Evolutionary conservation across 2,329 filamentous ascomycete genomes (phyloP).

Genomic region (Ophiostoma himal-ulmi): DNA sequence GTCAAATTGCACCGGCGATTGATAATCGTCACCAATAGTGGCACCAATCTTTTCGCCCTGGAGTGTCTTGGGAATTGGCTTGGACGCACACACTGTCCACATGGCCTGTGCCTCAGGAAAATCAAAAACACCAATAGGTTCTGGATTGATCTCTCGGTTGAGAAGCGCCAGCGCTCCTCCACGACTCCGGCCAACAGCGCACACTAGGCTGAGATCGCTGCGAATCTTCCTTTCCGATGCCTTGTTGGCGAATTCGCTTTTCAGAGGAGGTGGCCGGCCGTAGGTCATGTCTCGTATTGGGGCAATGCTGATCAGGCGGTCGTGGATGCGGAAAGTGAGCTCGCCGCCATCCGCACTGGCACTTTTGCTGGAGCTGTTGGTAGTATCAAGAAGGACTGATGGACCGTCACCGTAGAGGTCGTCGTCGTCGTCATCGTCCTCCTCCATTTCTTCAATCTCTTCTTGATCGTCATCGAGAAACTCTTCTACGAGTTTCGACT

Average conservation of each 20-base stretch:
- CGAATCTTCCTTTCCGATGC: constrained; percentile 41
- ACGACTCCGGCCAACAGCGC: constrained; percentile 57
- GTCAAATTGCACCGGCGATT: constrained; percentile 59
- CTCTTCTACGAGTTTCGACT: constrained; percentile 49
- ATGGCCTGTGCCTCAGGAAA: constrained; percentile 68
- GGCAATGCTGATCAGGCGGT: constrained; percentile 69
- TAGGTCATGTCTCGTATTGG: constrained; percentile 71
- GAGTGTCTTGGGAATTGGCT: constrained; percentile 56
- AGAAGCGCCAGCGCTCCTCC: constrained; percentile 68
- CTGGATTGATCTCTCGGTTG: constrained; percentile 70
- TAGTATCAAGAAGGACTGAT: constrained; percentile 29
- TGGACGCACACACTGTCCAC: constrained; percentile 73
- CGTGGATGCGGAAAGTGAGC: constrained; percentile 69
- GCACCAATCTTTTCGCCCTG: constrained; percentile 46
- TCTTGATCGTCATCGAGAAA: constrained; percentile 33
- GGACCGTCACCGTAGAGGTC: constrained; percentile 57
- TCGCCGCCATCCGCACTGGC: constrained; percentile 46
- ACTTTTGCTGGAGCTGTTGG: constrained; percentile 32
- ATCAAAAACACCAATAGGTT: constrained; percentile 61
- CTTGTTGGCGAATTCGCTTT: constrained; percentile 41
- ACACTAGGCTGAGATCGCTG: constrained; percentile 55
- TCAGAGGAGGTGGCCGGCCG: constrained; percentile 49
- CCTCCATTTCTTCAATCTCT: constrained; percentile 38
- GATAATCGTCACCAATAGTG: constrained; percentile 50
- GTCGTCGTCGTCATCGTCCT: constrained; percentile 51